These are phyloP conservation scores for Saccharomycopsis amapae DNA, from an alignment of 805 yeast genomes.

Conservation along the genomic window DNA sequence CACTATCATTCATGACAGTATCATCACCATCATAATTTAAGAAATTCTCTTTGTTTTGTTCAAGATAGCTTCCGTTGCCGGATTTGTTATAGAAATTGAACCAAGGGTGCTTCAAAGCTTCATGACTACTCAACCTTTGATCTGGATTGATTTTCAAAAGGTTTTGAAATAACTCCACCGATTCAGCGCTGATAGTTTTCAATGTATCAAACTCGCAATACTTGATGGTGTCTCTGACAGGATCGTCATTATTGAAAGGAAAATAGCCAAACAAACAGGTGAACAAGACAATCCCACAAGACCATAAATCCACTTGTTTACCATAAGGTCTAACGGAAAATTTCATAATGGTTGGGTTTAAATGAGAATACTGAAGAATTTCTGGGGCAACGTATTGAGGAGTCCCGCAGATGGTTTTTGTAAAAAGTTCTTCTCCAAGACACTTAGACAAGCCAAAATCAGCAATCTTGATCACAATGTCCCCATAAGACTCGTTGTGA, in stretches of 20 bases:
- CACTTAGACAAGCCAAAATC: slow-evolving; percentile 66
- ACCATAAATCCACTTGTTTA: slow-evolving; percentile 75
- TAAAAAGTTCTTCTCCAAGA: slow-evolving; percentile 59
- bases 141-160: neutral
- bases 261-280: slow-evolving; percentile 82
- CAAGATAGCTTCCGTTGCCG: neutral
- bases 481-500: neutral
- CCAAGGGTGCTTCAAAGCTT: neutral
- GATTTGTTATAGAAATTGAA: neutral
- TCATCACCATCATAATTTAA: no score
- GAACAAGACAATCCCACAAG: slow-evolving; percentile 69
- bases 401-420: slow-evolving; percentile 77
- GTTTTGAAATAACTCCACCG: neutral
- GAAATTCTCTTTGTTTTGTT: neutral
- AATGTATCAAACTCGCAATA: neutral
- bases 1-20: neutral
- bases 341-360: neutral
- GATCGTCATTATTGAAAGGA: slow-evolving; percentile 66
- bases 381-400: slow-evolving; percentile 89
- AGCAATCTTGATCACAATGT: slow-evolving; percentile 59
- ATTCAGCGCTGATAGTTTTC: neutral
- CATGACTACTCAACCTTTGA: neutral
- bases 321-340: slow-evolving; percentile 38
- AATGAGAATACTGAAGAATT: slow-evolving; percentile 35
- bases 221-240: slow-evolving; percentile 2